phyloP scores from a whole-genome alignment of 2,329 filamentous ascomycete species.

The Fusarium napiforme region DNA sequence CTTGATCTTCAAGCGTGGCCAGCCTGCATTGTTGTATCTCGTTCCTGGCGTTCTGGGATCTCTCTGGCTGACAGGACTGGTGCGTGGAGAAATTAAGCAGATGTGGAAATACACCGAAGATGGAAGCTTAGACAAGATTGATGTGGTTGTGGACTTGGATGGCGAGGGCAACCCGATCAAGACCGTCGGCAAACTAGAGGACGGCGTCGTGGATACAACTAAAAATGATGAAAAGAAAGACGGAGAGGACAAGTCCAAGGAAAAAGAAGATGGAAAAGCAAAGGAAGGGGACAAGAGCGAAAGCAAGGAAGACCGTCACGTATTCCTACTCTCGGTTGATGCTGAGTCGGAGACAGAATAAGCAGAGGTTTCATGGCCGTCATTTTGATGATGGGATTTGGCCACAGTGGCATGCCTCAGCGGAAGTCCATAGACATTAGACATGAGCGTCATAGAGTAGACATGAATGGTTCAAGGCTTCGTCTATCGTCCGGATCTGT shows the following conservation, averaged over 20 bases:
- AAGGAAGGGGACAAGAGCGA: slow-evolving; percentile 13
- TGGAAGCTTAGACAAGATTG: slow-evolving; percentile 64
- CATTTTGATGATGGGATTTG: background rate
- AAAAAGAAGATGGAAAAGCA: slow-evolving; percentile 16
- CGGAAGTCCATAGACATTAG: background rate
- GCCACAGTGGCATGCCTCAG: background rate
- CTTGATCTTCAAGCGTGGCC: slow-evolving; percentile 80
- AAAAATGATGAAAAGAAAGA: slow-evolving; percentile 47
- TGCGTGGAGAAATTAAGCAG: slow-evolving; percentile 75
- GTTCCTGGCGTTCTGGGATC: slow-evolving; percentile 84
- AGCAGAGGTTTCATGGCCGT: slow-evolving; percentile 10
- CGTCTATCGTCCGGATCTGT: background rate
- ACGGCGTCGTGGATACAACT: slow-evolving; percentile 52
- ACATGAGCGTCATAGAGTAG: background rate
- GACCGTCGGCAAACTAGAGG: slow-evolving; percentile 51
- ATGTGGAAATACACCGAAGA: slow-evolving; percentile 89
- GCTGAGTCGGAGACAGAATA: slow-evolving; percentile 30
- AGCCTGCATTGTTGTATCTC: slow-evolving; percentile 91
- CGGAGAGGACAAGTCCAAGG: slow-evolving; percentile 22
- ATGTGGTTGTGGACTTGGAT: slow-evolving; percentile 67
- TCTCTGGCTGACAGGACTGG: slow-evolving; percentile 78
- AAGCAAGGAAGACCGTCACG: slow-evolving; percentile 42
- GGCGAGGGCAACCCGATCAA: slow-evolving; percentile 59
- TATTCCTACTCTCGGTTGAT: slow-evolving; percentile 52
- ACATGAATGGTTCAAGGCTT: background rate